Evolutionary conservation across 2,329 filamentous ascomycete species (phyloP).

Genomic region (Neopestalotiopsis clavispora): DNA sequence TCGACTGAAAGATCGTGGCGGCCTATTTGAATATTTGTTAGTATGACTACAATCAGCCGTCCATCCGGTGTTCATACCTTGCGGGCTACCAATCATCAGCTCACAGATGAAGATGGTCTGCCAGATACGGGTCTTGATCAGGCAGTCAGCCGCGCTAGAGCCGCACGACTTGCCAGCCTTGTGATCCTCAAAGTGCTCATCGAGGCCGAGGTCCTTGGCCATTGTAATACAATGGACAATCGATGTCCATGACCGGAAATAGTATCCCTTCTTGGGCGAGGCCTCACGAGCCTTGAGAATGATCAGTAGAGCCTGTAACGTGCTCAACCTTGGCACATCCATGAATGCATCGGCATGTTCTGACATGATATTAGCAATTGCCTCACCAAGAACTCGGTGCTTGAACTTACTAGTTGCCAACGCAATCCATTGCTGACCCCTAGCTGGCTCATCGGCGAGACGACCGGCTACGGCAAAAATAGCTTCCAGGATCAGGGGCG

Average conservation of each 20-base stretch:
- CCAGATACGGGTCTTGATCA: slow-evolving; percentile 87
- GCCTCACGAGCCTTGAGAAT: slow-evolving; percentile 90
- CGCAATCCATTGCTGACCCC: slow-evolving; percentile 92
- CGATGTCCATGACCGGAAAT: slow-evolving; percentile 96
- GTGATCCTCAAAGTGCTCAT: slow-evolving; percentile 85
- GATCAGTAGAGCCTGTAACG: slow-evolving; percentile 86
- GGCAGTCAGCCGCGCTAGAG: slow-evolving; percentile 73
- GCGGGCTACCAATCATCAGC: slow-evolving; percentile 90
- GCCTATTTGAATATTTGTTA: slow-evolving; percentile 48
- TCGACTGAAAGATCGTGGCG: slow-evolving; percentile 80
- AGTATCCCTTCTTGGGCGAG: slow-evolving; percentile 92
- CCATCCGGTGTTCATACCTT: slow-evolving; percentile 62
- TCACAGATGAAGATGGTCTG: slow-evolving; percentile 86
- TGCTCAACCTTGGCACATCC: slow-evolving; percentile 88
- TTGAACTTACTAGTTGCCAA: slow-evolving; percentile 74
- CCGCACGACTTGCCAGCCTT: slow-evolving; percentile 73
- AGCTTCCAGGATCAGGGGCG: slow-evolving; percentile 85
- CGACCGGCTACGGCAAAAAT: slow-evolving; percentile 89
- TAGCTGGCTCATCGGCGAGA: slow-evolving; percentile 79
- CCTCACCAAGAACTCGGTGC: not conserved
- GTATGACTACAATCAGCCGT: not conserved
- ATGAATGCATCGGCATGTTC: slow-evolving; percentile 93
- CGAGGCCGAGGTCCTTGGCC: slow-evolving; percentile 87
- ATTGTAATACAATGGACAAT: slow-evolving; percentile 91
- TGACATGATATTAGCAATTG: slow-evolving; percentile 43